Evolutionary conservation across 1,139 yeast genomes (phyloP), one percentile per base, ranked within the genome.

Genomic region (Debaryomyces singareniensis): DNA sequence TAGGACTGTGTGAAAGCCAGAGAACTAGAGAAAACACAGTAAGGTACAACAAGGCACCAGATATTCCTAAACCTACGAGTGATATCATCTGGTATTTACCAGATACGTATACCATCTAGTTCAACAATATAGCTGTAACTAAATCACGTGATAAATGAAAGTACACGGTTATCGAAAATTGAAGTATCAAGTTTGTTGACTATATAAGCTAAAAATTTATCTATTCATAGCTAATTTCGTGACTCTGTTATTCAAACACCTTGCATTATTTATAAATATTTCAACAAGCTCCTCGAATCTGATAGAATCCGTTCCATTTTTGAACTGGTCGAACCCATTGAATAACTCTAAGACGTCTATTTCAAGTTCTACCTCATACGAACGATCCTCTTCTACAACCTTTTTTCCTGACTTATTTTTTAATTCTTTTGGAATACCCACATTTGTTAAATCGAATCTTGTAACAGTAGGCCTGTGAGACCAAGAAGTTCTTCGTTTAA

Each of bases 211-310:
- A 18, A 18, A 7, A n/a, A 7, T n/a, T n/a, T 18, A 18, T n/a
- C 21, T 18, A 18, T 18, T 18, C 21, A 18, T 50, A n/a, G 71
- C 71, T 34, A 65, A 47, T 38, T 61, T 60, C 5, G 71, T 65
- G n/a, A 66, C 67, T 30, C 71, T 43, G 37, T 65, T 66, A 38
- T 66, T 66, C 41, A 66, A 52, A 26, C 56, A 51, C 29, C 87
- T 61, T 10, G 84, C 87, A 47, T 82, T 82, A 50, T 81, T 83
- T 43, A 82, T 54, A 39, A 80, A 78, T 3, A 82, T 73, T 55
- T 81, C 85, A 30, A 80, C 74, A 38, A 81, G 60, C 40, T 81
- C 82, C 36, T 81, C 85, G 46, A 77, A 80, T 34, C 82, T 68
- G 35, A 72, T 68, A 32, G 76, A 67, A 47, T 81, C 84, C 5